Evolutionary conservation across 768 basidiomycete genomes (phyloP), one percentile per base, ranked within the genome.

Genomic region (Leccinum barrowsii): DNA sequence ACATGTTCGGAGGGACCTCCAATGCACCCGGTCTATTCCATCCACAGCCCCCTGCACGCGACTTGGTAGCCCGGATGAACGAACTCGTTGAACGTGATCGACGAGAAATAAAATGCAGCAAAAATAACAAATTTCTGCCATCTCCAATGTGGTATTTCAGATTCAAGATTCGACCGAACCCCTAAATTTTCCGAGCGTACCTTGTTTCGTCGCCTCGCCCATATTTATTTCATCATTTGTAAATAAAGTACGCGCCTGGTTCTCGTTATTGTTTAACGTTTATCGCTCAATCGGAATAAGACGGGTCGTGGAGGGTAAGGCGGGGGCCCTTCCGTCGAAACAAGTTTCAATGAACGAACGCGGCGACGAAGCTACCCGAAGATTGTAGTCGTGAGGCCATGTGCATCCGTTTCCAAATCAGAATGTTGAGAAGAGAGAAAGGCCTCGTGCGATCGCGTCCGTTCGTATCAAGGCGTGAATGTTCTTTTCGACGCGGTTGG

Each of bases 261-360:
- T 44, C 42, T 44, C 42, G 42, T 44, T 44, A 44, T 44, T 44
- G 42, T 44, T 42, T 42, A 42, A 19, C 42, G 42, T 42, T 44
- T 44, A 44, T 44, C 42, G 42, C 40, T 44, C 57, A 50, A 59
- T 59, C 58, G 58, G 58, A 59, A 46, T 59, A 50, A 57, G 34
- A 42, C 49, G 58, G 58, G 49, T 59, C n/a, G 19, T 44, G 42
- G 42, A 44, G 42, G 42, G 19, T 11, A 19, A 44, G n/a, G 42
- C 42, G 42, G 42, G 37, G 42, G 42, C 42, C 32, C 32, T 44
- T 44, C 21, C 24, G 48, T 28, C 48, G 48, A 49, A 49, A 60
- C 59, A 30, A 42, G 59, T 60, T 60, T 57, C 56, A 57, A 15
- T 26, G 48, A 47, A 49, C 48, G 24, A 15, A 24, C 21, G 17